A percentile compares a stretch with the other conserved stretches of the same genome.
phyloP scores from a whole-genome alignment of 345 rosid species.

The Salix viminalis region DNA sequence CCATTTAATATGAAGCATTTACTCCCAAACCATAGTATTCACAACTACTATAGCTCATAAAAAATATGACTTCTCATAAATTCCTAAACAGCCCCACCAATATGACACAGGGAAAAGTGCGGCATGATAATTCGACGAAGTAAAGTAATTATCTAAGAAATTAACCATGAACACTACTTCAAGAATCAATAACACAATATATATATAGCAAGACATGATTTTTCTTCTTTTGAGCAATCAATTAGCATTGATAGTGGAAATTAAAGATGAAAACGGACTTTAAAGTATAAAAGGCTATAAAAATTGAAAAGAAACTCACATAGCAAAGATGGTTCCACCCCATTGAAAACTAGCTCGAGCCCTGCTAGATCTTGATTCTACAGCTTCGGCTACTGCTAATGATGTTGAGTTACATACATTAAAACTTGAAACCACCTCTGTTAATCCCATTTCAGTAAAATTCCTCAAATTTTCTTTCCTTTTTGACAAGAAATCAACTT shows the following conservation, averaged over 20 bases:
- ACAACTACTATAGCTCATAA: neutral
- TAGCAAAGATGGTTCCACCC: slow-evolving; percentile 41
- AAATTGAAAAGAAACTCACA: slow-evolving; percentile 27
- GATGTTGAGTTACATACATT: neutral
- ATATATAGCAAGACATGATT: too few relatives aligned
- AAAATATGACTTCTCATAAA: too few relatives aligned
- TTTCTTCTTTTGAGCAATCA: neutral
- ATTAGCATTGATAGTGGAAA: neutral
- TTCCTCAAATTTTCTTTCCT: neutral
- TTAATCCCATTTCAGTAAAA: slow-evolving; percentile 1
- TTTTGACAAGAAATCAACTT: too few relatives aligned
- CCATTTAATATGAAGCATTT: neutral
- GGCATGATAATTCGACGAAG: too few relatives aligned
- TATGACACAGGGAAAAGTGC: neutral
- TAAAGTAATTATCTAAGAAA: too few relatives aligned
- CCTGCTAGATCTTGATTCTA: slow-evolving; percentile 16
- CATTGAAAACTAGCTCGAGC: slow-evolving; percentile 31
- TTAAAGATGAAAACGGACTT: neutral
- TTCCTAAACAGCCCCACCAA: neutral
- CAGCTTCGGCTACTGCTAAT: neutral
- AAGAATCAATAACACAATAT: too few relatives aligned
- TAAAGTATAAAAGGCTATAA: neutral
- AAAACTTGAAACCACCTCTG: slow-evolving; percentile 5
- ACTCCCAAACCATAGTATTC: neutral
- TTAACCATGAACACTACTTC: too few relatives aligned